phyloP scores from a whole-genome alignment of 768 basidiomycete species.

The Ramaria rubella region DNA sequence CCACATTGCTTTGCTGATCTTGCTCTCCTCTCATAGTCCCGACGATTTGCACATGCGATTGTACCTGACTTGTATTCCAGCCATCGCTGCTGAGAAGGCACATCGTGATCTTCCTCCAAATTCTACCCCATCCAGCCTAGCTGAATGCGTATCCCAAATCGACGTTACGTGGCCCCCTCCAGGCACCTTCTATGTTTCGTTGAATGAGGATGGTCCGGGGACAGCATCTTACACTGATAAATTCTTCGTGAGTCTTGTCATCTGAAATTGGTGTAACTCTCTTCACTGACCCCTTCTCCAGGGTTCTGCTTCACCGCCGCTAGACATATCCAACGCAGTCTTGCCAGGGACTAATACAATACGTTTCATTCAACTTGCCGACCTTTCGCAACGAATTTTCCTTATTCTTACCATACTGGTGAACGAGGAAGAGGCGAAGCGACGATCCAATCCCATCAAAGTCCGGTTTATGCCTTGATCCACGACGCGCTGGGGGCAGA shows the following conservation, averaged over 20 bases:
- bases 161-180: neutral
- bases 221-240: neutral
- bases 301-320: neutral
- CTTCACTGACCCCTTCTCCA: neutral
- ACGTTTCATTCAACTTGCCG: neutral
- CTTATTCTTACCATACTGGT: neutral
- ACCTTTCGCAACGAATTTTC: neutral
- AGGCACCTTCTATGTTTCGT: neutral
- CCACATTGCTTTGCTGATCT: neutral
- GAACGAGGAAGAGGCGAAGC: neutral
- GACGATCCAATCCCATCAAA: neutral
- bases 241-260: neutral
- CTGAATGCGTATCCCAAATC: neutral
- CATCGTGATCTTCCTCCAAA: neutral
- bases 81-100: neutral
- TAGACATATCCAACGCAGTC: neutral
- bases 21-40: neutral
- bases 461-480: neutral
- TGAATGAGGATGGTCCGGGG: neutral
- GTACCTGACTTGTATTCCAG: neutral
- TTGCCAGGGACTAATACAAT: neutral
- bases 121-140: neutral
- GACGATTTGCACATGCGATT: neutral
- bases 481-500: too few species aligned
- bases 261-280: neutral